These are phyloP conservation scores for Spongospora subterranea DNA, from an alignment of 208 protist genomes.

Conservation along the genomic window DNA sequence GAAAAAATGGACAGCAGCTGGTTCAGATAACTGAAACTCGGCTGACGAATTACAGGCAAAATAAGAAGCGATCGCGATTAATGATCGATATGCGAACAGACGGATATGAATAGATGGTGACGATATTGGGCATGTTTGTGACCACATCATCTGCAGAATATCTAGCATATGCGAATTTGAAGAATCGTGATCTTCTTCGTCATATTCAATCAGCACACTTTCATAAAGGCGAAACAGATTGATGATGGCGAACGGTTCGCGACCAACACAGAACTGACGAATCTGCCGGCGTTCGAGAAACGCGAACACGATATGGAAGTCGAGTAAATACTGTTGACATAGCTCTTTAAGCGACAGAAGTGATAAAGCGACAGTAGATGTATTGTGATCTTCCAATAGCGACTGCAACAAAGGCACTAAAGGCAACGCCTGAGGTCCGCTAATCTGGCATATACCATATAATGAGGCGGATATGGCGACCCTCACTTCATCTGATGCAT, in stretches of 20 bases:
- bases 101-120: not conserved
- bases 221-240: not conserved
- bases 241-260: not conserved
- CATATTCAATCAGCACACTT: not conserved
- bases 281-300: not conserved
- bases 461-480: not conserved
- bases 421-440: not conserved
- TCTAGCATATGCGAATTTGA: not conserved
- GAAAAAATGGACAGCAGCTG: constrained; percentile 2
- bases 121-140: not conserved
- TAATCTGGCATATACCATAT: not conserved
- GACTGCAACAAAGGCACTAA: constrained; percentile 18
- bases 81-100: not conserved
- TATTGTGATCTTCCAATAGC: not conserved
- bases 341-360: not conserved
- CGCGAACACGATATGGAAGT: not conserved
- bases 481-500: not conserved
- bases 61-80: too few species aligned
- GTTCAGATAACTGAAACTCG: not conserved
- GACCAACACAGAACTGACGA: constrained; percentile 45
- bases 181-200: not conserved
- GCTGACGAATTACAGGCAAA: not conserved
- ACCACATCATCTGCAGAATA: not conserved
- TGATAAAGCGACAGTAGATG: not conserved
- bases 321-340: not conserved